Conservation (phyloP, 768 basidiomycete species). For the Auriscalpium microsporum region DNA sequence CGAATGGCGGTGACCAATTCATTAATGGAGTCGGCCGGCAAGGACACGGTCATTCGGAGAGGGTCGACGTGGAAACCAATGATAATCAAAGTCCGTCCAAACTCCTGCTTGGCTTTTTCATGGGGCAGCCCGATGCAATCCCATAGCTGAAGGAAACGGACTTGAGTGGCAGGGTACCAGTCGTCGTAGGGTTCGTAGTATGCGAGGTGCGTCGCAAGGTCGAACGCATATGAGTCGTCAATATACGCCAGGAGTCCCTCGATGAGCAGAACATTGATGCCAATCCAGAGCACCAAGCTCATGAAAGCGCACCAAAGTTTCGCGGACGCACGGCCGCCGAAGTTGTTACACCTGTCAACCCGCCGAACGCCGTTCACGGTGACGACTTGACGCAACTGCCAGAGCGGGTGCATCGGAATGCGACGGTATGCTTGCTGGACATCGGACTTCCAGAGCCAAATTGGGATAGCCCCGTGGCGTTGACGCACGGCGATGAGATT, state of each 20-base stretch:
- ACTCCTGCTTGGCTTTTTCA: slow-evolving; percentile 30
- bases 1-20: neutral
- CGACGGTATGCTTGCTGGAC: slow-evolving; percentile 18
- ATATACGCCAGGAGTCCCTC: slow-evolving; percentile 22
- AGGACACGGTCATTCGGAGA: slow-evolving; percentile 27
- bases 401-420: slow-evolving; percentile 20
- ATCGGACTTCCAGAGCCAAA: slow-evolving; percentile 19
- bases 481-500: neutral
- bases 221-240: slow-evolving; percentile 26
- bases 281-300: slow-evolving; percentile 31
- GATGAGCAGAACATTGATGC: slow-evolving; percentile 13
- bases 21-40: slow-evolving; percentile 15
- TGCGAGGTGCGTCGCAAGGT: slow-evolving; percentile 9
- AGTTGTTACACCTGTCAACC: slow-evolving; percentile 27
- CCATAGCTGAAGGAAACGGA: slow-evolving; percentile 29
- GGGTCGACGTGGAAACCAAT: slow-evolving; percentile 27
- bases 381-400: slow-evolving; percentile 28
- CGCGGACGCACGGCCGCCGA: slow-evolving; percentile 14
- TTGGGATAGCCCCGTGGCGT: neutral
- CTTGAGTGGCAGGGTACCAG: slow-evolving; percentile 25
- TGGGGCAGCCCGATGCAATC: slow-evolving; percentile 33
- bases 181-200: slow-evolving; percentile 25
- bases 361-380: slow-evolving; percentile 19
- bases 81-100: slow-evolving; percentile 19
- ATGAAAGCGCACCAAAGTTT: slow-evolving; percentile 14